These are phyloP conservation scores for Pulveroboletus sp. DNA, from an alignment of 768 basidiomycete genomes.

Conservation along the genomic window DNA sequence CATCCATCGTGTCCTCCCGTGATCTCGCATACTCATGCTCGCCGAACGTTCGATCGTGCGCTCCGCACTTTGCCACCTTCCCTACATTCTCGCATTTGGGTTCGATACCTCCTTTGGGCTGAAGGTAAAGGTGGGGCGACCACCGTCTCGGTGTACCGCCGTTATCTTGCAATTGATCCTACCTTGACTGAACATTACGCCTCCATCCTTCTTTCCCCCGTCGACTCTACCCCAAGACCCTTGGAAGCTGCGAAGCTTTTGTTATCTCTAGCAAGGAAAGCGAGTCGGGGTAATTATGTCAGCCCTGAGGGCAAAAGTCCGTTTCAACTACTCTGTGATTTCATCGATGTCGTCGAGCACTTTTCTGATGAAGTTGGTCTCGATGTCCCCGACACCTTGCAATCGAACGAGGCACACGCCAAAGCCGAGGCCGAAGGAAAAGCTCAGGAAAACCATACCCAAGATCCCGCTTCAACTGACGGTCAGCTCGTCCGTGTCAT, in stretches of 20 bases:
- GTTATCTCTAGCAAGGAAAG: slow-evolving; percentile 77
- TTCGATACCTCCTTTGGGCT: slow-evolving; percentile 88
- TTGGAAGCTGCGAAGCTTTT: slow-evolving; percentile 92
- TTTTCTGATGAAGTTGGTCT: slow-evolving; percentile 91
- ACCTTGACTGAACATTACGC: slow-evolving; percentile 78
- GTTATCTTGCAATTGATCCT: slow-evolving; percentile 82
- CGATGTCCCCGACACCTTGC: slow-evolving; percentile 69
- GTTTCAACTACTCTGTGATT: slow-evolving; percentile 90
- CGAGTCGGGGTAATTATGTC: slow-evolving; percentile 74
- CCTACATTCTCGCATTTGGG: slow-evolving; percentile 89
- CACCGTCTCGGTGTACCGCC: slow-evolving; percentile 77
- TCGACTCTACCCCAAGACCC: slow-evolving; percentile 65
- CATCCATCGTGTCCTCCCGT: slow-evolving; percentile 85
- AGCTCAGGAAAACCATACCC: slow-evolving; percentile 27
- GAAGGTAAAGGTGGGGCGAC: slow-evolving; percentile 78
- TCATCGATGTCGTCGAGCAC: slow-evolving; percentile 86
- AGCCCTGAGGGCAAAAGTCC: slow-evolving; percentile 94
- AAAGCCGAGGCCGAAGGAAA: slow-evolving; percentile 45
- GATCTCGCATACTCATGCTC: slow-evolving; percentile 85
- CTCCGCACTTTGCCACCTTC: slow-evolving; percentile 91
- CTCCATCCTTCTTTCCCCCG: slow-evolving; percentile 55
- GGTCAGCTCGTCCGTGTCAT: slow-evolving; percentile 70
- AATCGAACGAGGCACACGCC: slow-evolving; percentile 48
- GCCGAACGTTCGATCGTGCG: slow-evolving; percentile 91
- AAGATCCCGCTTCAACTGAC: slow-evolving; percentile 45